A percentile compares a stretch with the other conserved stretches of the same genome.
These are phyloP conservation scores for Apiotrichum siamense DNA, from an alignment of 1,284 basidiomycete species.

Conservation along the genomic window DNA sequence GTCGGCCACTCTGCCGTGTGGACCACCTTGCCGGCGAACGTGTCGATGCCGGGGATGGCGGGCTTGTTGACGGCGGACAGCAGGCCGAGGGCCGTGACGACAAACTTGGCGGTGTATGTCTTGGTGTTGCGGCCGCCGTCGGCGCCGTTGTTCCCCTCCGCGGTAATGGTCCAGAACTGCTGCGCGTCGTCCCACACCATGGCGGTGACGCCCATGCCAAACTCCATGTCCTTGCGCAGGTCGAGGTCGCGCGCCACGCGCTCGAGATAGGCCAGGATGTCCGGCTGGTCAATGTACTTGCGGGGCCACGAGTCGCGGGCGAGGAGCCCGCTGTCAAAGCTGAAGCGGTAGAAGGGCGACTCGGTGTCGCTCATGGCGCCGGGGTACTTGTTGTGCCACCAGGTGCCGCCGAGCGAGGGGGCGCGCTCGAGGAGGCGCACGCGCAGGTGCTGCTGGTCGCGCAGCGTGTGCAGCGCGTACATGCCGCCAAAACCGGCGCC, in stretches of 20 bases:
- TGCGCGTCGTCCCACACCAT: conserved; percentile 1
- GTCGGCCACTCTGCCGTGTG: conserved; percentile 13
- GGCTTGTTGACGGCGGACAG: conserved; percentile 20
- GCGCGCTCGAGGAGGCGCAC: conserved; percentile 4
- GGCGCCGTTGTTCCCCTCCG: background rate
- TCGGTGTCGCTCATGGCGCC: conserved; percentile 30
- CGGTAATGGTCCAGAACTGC: background rate
- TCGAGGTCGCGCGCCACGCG: conserved; percentile 18
- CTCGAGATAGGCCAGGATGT: conserved; percentile 30
- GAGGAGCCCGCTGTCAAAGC: conserved; percentile 10
- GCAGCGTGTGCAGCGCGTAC: conserved; percentile 8
- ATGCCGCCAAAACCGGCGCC: conserved; percentile 12
- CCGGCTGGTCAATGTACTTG: conserved; percentile 25
- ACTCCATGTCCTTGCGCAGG: conserved; percentile 23
- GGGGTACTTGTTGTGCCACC: conserved; percentile 18
- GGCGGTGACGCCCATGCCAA: conserved; percentile 9
- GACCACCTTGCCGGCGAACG: conserved; percentile 5
- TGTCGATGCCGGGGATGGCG: conserved; percentile 4
- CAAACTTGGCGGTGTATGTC: conserved; percentile 18
- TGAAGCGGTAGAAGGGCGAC: conserved; percentile 25
- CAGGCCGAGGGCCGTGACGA: conserved; percentile 16
- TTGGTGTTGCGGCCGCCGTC: background rate
- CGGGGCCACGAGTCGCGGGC: conserved; percentile 17
- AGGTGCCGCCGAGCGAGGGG: conserved; percentile 9
- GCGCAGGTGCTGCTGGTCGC: conserved; percentile 4